Conservation (phyloP, 2,329 filamentous ascomycete species). For the Lasiodiplodia gonubiensis region DNA sequence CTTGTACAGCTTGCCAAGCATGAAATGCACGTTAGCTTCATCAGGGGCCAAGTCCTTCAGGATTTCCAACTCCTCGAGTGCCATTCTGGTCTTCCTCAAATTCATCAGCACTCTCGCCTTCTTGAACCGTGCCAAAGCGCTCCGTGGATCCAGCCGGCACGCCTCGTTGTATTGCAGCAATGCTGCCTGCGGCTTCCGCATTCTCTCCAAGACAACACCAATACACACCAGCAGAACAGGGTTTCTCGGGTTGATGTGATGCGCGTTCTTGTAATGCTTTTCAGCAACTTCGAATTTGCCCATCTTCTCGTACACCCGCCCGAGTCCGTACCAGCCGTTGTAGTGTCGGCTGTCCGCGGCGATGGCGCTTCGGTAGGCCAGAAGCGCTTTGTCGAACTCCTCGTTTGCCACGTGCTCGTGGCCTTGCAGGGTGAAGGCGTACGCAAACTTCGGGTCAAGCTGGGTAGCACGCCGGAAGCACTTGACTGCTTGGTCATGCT, state of each 20-base stretch:
- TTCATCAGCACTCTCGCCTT: conserved; percentile 87
- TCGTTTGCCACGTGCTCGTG: conserved; percentile 96
- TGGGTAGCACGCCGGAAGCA: conserved; percentile 96
- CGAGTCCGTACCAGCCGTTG: conserved; percentile 96
- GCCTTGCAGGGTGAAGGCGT: conserved; percentile 93
- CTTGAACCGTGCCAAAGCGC: conserved; percentile 86
- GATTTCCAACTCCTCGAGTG: conserved; percentile 82
- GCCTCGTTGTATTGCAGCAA: conserved; percentile 83
- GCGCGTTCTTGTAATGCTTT: conserved; percentile 86
- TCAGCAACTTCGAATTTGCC: conserved; percentile 91
- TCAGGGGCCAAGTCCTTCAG: conserved; percentile 91
- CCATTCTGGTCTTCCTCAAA: conserved; percentile 70
- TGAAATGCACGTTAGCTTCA: conserved; percentile 93
- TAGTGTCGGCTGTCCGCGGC: conserved; percentile 88
- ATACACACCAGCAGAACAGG: conserved; percentile 92
- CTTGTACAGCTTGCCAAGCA: conserved; percentile 79
- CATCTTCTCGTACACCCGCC: conserved; percentile 82
- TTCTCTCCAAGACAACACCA: conserved; percentile 82
- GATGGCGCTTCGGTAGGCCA: conserved; percentile 84
- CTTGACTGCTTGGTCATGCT: conserved; percentile 91
- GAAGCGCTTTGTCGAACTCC: conserved; percentile 93
- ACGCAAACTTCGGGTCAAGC: conserved; percentile 86
- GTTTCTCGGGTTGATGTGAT: conserved; percentile 90
- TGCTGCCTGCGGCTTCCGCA: conserved; percentile 79
- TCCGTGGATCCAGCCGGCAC: conserved; percentile 78